Base-by-base conservation (phyloP, 2,329 filamentous ascomycete species). In the Fusarium praegraminearum region DNA sequence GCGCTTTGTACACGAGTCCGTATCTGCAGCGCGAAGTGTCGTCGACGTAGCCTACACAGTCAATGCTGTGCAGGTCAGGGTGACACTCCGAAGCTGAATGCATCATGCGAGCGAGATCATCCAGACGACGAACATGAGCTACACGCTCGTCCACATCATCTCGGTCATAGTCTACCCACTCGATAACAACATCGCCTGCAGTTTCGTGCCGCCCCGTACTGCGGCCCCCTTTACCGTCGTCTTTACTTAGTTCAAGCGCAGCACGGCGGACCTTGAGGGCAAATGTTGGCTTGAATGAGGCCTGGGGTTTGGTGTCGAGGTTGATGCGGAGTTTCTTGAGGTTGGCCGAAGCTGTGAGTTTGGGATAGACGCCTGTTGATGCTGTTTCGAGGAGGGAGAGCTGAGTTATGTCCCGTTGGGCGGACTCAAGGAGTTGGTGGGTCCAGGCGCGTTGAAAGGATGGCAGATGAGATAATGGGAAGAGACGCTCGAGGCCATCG, bases 261-360 rank as follows among this genome's bases (percentile, higher is more conserved):
- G 75, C 44, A 28, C 77, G 76, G 44, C 72, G 75, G 8, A 84
- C 80, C 58, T 78, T 81, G 24, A 84, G 76, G 22, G 80, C 80
- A 62, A 80, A 81, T 0, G 82, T 83, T 24, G 82, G 81, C 62
- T 78, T 78, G 72, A 84, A 83, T 8, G 77, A 76, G 10, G 76
- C 69, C 50, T 80, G 81, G 1, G 81, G 77, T 52, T 77, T 78
- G 43, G 77, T 72, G 69, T 84, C 83, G 52, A 84, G 79, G 73
- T 84, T 84, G 70, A 84, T 82, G 53, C 81, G 78, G 24, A 84
- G 78, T 50, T 81, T 78, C 72, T 84, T 84, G 55, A 84, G 78
- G 45, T 77, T 80, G 43, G 82, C 82, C 1, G 81, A 80, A 26
- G 79, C 75, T 52, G 78, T 82, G 24, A 84, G 78, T 43, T 80